phyloP scores from a whole-genome alignment of 2,329 filamentous ascomycete species.

The Nothopassalora personata region DNA sequence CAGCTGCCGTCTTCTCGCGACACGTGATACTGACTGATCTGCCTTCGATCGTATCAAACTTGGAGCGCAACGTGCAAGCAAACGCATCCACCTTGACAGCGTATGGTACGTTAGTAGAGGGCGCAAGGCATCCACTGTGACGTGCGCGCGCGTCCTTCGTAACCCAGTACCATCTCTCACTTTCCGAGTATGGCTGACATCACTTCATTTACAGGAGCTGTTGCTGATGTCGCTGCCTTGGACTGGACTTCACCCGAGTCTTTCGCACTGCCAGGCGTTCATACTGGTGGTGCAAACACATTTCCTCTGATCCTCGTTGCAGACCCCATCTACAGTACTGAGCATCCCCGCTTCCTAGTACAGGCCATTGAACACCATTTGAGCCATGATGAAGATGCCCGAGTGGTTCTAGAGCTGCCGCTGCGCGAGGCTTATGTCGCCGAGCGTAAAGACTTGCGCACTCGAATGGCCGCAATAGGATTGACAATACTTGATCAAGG shows the following conservation, averaged over 20 bases:
- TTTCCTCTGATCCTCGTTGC: conserved; percentile 68
- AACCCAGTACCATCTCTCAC: neutral
- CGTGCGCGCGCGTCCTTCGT: neutral
- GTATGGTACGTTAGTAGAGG: conserved; percentile 43
- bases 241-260: conserved; percentile 63
- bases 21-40: conserved; percentile 75
- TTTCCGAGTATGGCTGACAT: neutral
- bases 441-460: conserved; percentile 60
- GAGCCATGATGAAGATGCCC: conserved; percentile 49
- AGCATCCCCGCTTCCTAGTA: conserved; percentile 71
- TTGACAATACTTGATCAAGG: conserved; percentile 55
- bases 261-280: conserved; percentile 9
- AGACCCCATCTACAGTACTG: conserved; percentile 80
- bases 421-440: conserved; percentile 64
- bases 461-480: conserved; percentile 53
- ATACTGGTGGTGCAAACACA: conserved; percentile 17
- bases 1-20: conserved; percentile 64
- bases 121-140: neutral
- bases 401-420: conserved; percentile 75
- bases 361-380: conserved; percentile 66
- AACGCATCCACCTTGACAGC: conserved; percentile 56
- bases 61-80: conserved; percentile 63
- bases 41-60: conserved; percentile 74
- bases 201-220: conserved; percentile 14
- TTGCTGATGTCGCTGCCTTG: conserved; percentile 58